phyloP scores from a whole-genome alignment of 306 rosid genomes.

The Echinosophora koreensis region DNA sequence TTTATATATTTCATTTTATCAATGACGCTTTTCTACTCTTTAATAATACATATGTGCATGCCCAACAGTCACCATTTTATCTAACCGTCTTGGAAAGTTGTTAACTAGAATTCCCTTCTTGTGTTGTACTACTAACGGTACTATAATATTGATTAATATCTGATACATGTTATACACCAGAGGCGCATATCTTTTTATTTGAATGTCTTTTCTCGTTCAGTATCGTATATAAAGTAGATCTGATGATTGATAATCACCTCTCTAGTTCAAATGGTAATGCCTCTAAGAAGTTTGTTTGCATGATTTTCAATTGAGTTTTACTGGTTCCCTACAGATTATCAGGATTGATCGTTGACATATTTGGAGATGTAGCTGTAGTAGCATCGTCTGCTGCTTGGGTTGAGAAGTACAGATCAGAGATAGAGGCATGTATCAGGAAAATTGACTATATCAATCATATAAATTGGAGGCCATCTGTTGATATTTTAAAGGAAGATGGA shows the following conservation, averaged over 20 bases:
- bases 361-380: slow-evolving; percentile 92
- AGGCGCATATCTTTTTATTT: slow-evolving; percentile 21
- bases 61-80: slow-evolving; percentile 14
- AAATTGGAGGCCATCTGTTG: slow-evolving; percentile 87
- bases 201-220: slow-evolving; percentile 33
- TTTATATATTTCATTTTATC: too few relatives aligned
- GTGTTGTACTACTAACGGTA: not conserved
- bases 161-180: not conserved
- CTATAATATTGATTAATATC: slow-evolving; percentile 4
- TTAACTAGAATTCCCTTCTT: slow-evolving; percentile 12
- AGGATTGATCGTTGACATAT: slow-evolving; percentile 81
- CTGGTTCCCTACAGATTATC: slow-evolving; percentile 69
- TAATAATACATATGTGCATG: not conserved
- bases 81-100: not conserved
- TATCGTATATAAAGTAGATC: slow-evolving; percentile 21
- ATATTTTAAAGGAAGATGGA: slow-evolving; percentile 92
- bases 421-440: slow-evolving; percentile 66
- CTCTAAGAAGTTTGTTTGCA: slow-evolving; percentile 25
- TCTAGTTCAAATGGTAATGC: slow-evolving; percentile 21
- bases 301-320: slow-evolving; percentile 40
- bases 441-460: slow-evolving; percentile 68
- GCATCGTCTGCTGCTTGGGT: slow-evolving; percentile 99
- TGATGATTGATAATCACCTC: slow-evolving; percentile 10
- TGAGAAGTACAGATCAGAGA: slow-evolving; percentile 83
- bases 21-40: slow-evolving; percentile 6